phyloP scores from a whole-genome alignment of 2,329 filamentous ascomycete genomes.

The Ophiocordyceps polyrhachis-furcata region DNA sequence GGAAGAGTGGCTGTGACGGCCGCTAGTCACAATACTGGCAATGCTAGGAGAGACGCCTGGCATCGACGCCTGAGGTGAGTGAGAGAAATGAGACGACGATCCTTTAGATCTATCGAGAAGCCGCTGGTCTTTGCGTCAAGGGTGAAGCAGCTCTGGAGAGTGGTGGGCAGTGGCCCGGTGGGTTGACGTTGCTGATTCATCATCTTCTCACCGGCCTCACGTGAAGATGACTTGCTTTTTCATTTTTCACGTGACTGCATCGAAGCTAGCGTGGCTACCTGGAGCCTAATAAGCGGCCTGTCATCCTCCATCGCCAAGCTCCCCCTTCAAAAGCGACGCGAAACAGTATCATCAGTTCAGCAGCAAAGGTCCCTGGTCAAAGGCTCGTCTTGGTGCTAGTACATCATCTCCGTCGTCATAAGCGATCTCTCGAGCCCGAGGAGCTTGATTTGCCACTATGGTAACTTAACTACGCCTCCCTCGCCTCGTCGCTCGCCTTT shows the following conservation, averaged over 20 bases:
- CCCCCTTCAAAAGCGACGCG: background rate
- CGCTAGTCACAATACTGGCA: background rate
- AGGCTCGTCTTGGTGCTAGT: background rate
- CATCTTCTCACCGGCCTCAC: background rate
- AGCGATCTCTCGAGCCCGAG: background rate
- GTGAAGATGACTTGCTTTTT: background rate
- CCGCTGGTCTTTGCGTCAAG: background rate
- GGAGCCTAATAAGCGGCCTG: background rate
- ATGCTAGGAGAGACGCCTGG: background rate
- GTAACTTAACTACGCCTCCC: slow-evolving; percentile 1
- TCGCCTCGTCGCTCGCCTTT: background rate
- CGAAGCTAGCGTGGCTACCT: background rate
- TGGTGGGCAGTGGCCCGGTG: background rate
- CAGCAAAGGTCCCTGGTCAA: background rate
- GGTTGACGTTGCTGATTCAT: background rate
- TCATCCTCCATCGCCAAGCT: background rate
- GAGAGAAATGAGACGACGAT: background rate
- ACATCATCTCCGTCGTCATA: background rate
- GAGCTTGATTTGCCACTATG: slow-evolving; percentile 12
- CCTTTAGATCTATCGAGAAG: background rate
- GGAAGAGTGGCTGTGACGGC: background rate
- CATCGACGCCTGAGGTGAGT: background rate
- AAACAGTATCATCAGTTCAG: background rate
- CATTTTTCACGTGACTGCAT: background rate
- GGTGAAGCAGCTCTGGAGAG: background rate